Evolutionary conservation across 176 grass and related monocot genomes (phyloP).

Genomic region (Luzula sylvatica): DNA sequence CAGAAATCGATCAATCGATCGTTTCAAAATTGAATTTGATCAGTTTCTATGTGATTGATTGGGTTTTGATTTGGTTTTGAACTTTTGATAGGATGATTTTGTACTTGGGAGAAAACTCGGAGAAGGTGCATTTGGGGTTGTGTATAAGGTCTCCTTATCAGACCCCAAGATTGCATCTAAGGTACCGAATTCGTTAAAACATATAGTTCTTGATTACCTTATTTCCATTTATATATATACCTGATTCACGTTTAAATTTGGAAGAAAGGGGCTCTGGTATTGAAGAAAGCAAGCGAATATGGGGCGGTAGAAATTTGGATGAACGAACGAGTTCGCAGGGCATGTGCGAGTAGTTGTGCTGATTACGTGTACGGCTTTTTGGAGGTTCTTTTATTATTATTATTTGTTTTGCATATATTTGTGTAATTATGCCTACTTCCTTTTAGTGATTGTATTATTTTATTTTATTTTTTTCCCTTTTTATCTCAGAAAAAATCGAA

Average conservation of each 20-base stretch:
- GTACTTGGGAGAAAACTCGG: conserved; percentile 86
- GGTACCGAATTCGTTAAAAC: conserved; percentile 35
- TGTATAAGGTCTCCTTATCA: conserved; percentile 70
- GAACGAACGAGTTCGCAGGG: conserved; percentile 82
- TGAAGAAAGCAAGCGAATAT: conserved; percentile 98
- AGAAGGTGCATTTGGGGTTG: conserved; percentile 84
- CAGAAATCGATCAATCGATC: not conserved
- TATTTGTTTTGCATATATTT: conserved; percentile 16
- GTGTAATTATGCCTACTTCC: too few species aligned
- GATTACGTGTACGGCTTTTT: conserved; percentile 94
- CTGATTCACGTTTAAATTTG: conserved; percentile 20
- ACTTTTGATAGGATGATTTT: conserved; percentile 86
- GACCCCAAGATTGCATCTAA: conserved; percentile 52
- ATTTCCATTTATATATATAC: too few species aligned
- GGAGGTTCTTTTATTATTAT: conserved; percentile 45
- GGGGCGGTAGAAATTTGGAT: conserved; percentile 97
- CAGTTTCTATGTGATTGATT: not conserved
- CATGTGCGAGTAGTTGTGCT: conserved; percentile 71
- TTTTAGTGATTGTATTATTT: not conserved
- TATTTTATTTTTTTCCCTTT: conserved; percentile 4
- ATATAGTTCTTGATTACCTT: too few species aligned
- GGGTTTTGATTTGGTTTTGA: conserved; percentile 15
- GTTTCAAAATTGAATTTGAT: not conserved
- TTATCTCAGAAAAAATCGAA: conserved; percentile 60
- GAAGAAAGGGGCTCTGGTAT: conserved; percentile 77